A percentile compares a stretch with the other conserved stretches of the same genome.
phyloP scores from a whole-genome alignment of 257 asterid species.

The Solanum etuberosum region DNA sequence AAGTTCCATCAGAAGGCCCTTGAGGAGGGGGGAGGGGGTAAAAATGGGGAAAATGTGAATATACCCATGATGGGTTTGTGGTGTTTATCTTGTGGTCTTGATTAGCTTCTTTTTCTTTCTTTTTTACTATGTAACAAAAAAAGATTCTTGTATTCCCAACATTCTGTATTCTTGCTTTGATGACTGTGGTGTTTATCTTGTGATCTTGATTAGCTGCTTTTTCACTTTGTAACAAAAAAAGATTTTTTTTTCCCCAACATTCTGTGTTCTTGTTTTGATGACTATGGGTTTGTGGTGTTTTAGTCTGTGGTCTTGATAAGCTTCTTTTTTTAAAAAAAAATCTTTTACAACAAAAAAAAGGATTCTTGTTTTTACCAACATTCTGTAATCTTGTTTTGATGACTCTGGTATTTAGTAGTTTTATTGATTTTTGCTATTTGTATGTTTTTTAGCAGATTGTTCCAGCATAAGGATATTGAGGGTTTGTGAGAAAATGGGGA shows the following conservation, averaged over 20 bases:
- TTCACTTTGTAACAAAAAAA: too few species aligned
- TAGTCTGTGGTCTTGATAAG: too few species aligned
- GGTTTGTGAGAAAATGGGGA: neutral
- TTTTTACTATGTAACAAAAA: neutral
- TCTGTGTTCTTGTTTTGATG: too few species aligned
- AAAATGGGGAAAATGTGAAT: neutral
- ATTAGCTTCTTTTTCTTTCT: neutral
- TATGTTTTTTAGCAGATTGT: neutral
- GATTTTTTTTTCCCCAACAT: rapidly evolving
- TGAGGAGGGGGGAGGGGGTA: neutral
- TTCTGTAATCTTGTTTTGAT: too few species aligned
- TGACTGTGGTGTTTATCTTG: neutral
- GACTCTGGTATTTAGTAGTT: neutral
- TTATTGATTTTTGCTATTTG: neutral
- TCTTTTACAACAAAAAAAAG: too few species aligned
- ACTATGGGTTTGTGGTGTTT: too few species aligned
- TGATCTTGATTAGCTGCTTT: too few species aligned
- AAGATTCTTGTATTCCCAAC: too few species aligned
- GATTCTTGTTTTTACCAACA: too few species aligned
- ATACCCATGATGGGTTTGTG: slow-evolving; percentile 12
- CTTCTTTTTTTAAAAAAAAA: too few species aligned
- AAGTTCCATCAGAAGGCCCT: neutral
- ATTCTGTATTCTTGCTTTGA: neutral
- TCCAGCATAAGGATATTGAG: neutral
- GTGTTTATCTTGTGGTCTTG: slow-evolving; percentile 10